Conservation (phyloP, 352 stramenopile species). For the Halophytophthora batemanensis region DNA sequence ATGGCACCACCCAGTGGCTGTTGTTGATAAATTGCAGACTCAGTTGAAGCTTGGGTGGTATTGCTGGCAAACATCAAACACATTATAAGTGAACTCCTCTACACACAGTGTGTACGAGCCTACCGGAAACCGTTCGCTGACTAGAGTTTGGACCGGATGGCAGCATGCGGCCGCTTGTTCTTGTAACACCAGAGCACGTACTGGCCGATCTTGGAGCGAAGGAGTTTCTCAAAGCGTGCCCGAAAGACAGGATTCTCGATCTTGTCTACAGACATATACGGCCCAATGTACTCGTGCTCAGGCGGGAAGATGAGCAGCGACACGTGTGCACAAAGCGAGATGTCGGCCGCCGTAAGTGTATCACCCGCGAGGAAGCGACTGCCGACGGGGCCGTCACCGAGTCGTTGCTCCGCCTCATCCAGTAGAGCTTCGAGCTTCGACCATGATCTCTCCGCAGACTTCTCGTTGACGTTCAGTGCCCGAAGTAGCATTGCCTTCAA, state of each 20-base stretch:
- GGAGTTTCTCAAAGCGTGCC: constrained; percentile 26
- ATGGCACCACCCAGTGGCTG: not conserved
- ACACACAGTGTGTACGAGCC: too few species aligned
- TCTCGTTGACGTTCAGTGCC: constrained; percentile 34
- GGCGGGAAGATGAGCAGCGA: constrained; percentile 31
- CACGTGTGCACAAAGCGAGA: constrained; percentile 53
- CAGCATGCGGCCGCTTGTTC: constrained; percentile 31
- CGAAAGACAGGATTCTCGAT: constrained; percentile 23
- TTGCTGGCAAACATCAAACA: too few species aligned
- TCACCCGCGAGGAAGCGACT: constrained; percentile 33
- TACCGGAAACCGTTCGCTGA: too few species aligned
- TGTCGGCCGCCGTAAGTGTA: constrained; percentile 48
- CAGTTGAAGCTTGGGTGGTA: not conserved
- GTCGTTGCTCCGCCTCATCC: constrained; percentile 16
- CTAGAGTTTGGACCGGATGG: constrained; percentile 15
- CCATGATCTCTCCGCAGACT: constrained; percentile 23
- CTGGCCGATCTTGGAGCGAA: constrained; percentile 34
- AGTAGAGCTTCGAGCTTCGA: constrained; percentile 26
- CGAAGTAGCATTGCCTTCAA: constrained; percentile 27
- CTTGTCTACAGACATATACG: constrained; percentile 23
- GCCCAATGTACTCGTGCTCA: constrained; percentile 36
- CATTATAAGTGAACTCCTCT: too few species aligned
- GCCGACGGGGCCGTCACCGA: constrained; percentile 40
- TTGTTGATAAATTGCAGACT: not conserved
- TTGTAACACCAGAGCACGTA: constrained; percentile 58